Base-by-base conservation (phyloP, 2,329 filamentous ascomycete species). In the Thermomyces lanuginosus region DNA sequence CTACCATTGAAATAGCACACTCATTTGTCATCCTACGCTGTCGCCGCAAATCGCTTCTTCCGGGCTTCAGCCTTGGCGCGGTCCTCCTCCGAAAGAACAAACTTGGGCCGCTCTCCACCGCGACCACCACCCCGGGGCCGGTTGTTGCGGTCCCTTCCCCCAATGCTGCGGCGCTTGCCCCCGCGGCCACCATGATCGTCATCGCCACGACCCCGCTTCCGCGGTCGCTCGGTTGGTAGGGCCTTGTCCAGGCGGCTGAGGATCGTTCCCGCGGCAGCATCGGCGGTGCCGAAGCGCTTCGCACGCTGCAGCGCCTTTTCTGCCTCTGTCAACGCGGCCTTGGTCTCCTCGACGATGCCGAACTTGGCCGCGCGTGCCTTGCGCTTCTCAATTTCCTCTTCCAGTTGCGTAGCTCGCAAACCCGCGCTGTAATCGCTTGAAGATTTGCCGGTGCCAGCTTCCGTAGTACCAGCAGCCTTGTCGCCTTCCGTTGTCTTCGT, bases 361-460 rank as follows among this genome's bases (percentile, higher is more conserved):
- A 63, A 63, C 31, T 61, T 58, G 34, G 55, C 58, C 8, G 60
- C 60, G 27, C 60, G 57, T 19, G 54, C 53, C 40, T 59, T 60
- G 33, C 60, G 57, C 45, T 60, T 62, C 30, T 46, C 52, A 36
- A 62, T 33, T 30, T 63, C 60, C 21, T 48, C 48, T 34, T 63
- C 58, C 13, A 60, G 28, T 28, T 58, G 51, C 5, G 58, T 56
- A 9, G 50, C 39, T 6, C 57, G 49, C 10, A 62, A 48, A 13
- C 56, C 51, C 12, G 51, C 47, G 6, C 50, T 49, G 38, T 53
- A 63, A 30, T 54, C 45, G 14, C 46, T 44, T 1, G 44, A 41
- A 4, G 49, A 46, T 36, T 56, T 51, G n/a, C n/a, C n/a, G n/a
- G n/a, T n/a, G n/a, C n/a, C n/a, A n/a, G n/a, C n/a, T n/a, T n/a